Evolutionary conservation across 2,329 filamentous ascomycete species (phyloP).

Genomic region (Erysiphe neolycopersici): DNA sequence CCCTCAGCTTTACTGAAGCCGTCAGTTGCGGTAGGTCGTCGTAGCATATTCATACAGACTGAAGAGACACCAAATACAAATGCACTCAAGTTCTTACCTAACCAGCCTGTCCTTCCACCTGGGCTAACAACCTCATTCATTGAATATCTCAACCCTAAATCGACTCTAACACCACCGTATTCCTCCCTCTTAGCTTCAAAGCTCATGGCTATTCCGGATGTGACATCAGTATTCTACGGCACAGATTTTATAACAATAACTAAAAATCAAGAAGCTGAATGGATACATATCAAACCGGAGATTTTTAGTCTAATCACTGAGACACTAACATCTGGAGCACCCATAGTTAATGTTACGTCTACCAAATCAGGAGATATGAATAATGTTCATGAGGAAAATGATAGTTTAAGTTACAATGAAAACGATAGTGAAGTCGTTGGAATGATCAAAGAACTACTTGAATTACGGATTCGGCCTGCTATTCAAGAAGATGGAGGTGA

Average conservation of each 20-base stretch:
- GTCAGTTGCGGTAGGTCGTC: constrained; percentile 17
- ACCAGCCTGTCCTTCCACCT: constrained; percentile 59
- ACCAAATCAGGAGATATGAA: constrained; percentile 26
- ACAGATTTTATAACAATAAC: constrained; percentile 91
- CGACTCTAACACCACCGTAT: constrained; percentile 67
- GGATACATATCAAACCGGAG: constrained; percentile 87
- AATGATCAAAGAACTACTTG: constrained; percentile 95
- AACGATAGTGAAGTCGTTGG: constrained; percentile 83
- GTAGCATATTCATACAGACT: constrained; percentile 94
- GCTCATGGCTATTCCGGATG: constrained; percentile 78
- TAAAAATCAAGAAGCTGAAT: constrained; percentile 66
- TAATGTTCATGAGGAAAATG: constrained; percentile 24
- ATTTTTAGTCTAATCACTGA: constrained; percentile 90
- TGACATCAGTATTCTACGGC: constrained; percentile 88
- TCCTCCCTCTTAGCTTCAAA: constrained; percentile 76
- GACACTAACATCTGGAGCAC: constrained; percentile 58
- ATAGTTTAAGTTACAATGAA: constrained; percentile 61
- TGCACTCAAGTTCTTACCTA: constrained; percentile 87
- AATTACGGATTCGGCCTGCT: constrained; percentile 78
- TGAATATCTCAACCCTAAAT: constrained; percentile 74
- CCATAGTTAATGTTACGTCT: constrained; percentile 47
- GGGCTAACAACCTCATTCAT: constrained; percentile 49
- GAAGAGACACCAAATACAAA: constrained; percentile 87
- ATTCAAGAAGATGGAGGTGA: constrained; percentile 97
- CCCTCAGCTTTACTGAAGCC: constrained; percentile 16